phyloP scores from a whole-genome alignment of 768 basidiomycete species.

The Lentinula sp. region DNA sequence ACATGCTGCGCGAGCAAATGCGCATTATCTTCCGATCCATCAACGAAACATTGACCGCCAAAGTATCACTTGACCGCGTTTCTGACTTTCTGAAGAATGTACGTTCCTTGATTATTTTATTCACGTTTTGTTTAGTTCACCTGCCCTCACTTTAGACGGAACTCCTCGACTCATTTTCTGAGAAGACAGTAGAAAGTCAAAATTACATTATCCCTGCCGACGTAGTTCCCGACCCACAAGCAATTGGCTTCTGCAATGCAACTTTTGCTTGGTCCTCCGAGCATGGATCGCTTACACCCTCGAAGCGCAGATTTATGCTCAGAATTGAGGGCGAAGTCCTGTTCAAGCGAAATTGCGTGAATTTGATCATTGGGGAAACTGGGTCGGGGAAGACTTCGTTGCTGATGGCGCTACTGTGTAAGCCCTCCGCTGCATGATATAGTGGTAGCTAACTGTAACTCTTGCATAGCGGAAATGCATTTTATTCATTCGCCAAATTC shows the following conservation, averaged over 20 bases:
- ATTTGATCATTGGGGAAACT: conserved; percentile 56
- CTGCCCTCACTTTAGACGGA: conserved; percentile 29
- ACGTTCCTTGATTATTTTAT: conserved; percentile 2
- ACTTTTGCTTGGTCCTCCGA: conserved; percentile 50
- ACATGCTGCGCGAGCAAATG: conserved; percentile 49
- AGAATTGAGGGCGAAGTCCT: conserved; percentile 45
- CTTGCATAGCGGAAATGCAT: conserved; percentile 54
- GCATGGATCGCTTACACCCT: conserved; percentile 31
- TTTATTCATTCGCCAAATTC: conserved; percentile 49
- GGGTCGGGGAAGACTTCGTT: conserved; percentile 60
- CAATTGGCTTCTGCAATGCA: conserved; percentile 48
- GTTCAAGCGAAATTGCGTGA: conserved; percentile 48
- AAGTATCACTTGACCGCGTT: conserved; percentile 60
- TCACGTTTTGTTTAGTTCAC: not conserved
- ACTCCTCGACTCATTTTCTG: conserved; percentile 35
- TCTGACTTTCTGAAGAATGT: conserved; percentile 35
- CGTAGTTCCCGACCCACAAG: conserved; percentile 14
- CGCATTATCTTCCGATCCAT: conserved; percentile 26
- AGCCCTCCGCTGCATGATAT: not conserved
- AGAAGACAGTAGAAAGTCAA: conserved; percentile 11
- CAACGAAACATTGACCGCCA: conserved; percentile 27
- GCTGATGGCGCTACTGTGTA: conserved; percentile 55
- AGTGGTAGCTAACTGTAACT: not conserved
- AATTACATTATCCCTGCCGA: conserved; percentile 10
- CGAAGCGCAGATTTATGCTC: conserved; percentile 42